Evolutionary conservation across 2,329 filamentous ascomycete genomes (phyloP), one percentile per base, ranked within the genome.

Genomic region (Alternaria sp.): DNA sequence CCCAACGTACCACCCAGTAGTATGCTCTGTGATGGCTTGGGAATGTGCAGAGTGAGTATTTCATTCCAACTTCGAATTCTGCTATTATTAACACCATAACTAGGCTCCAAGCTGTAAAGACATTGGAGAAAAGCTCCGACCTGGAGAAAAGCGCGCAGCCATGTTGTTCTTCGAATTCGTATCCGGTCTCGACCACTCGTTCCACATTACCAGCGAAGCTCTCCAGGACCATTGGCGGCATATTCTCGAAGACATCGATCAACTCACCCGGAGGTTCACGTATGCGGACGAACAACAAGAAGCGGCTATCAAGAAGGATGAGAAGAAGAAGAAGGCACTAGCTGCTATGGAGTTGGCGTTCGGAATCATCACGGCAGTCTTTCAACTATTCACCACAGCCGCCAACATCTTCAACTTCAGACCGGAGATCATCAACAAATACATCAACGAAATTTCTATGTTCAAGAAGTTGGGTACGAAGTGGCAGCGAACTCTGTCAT

Each of bases 151-250:
- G 11, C n/a, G 40, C 3, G 32, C 19, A 45, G 43, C 15, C 11
- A 57, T 57, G 54, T 13, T 57, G 10, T 57, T 57, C 26, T 36
- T 57, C 11, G 54, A 57, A 26, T 57, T 40, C 13, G 23, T 57
- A 8, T 36, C 54, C 1, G 43, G 54, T 23, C 54, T 57, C 43
- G 43, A 57, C 7, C 54, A 57, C 6, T 19, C 26, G 5, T 57
- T 30, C 8, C 54, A 57, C 26, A 30, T 57, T 1, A 23, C 5
- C 1, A 32, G 26, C 10, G 54, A 57, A 47, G 54, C 54, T 2
- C 9, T 11, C 5, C 54, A 57, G 26, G 54, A 47, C 7, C 10
- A 57, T 4, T 57, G 7, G 6, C 13, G 54, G 2, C 54, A 57
- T 1, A 47, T 57, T 1, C 7, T 30, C 3, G 54, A 28, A 5